Evolutionary conservation across 306 rosid genomes (phyloP).

Genomic region (Acacia confusa): DNA sequence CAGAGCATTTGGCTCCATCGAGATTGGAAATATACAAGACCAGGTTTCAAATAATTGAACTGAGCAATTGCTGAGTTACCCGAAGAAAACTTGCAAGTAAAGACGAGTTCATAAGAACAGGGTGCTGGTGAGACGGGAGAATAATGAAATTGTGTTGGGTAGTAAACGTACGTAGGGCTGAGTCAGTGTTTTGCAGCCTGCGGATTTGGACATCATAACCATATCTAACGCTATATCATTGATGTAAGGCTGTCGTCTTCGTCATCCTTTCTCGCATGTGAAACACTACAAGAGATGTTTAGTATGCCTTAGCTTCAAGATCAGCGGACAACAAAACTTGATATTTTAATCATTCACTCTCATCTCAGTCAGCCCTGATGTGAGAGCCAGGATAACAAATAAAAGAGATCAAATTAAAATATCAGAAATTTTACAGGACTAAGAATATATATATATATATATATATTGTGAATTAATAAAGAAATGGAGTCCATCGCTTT

Average conservation of each 20-base stretch:
- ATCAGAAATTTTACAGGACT: neutral
- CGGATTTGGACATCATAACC: constrained; percentile 76
- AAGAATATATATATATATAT: neutral
- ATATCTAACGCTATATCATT: constrained; percentile 41
- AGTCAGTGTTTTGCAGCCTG: constrained; percentile 52
- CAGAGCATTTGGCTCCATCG: no score
- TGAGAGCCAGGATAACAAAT: neutral
- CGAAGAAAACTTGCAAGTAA: neutral
- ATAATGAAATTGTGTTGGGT: neutral
- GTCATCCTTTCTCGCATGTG: neutral
- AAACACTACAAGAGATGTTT: neutral
- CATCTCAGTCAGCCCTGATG: neutral
- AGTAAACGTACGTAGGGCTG: constrained; percentile 42
- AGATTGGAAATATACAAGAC: neutral
- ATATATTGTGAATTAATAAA: neutral
- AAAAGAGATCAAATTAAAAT: no score
- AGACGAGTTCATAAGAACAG: neutral
- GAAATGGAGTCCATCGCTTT: neutral
- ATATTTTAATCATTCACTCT: neutral
- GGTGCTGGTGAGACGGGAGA: neutral
- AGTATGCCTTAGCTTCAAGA: neutral
- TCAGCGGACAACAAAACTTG: neutral
- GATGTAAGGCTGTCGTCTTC: constrained; percentile 5
- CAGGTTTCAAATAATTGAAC: neutral
- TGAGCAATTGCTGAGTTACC: no score